Evolutionary conservation across 257 asterid species (phyloP).

Genomic region (Schizonepeta tenuifolia): DNA sequence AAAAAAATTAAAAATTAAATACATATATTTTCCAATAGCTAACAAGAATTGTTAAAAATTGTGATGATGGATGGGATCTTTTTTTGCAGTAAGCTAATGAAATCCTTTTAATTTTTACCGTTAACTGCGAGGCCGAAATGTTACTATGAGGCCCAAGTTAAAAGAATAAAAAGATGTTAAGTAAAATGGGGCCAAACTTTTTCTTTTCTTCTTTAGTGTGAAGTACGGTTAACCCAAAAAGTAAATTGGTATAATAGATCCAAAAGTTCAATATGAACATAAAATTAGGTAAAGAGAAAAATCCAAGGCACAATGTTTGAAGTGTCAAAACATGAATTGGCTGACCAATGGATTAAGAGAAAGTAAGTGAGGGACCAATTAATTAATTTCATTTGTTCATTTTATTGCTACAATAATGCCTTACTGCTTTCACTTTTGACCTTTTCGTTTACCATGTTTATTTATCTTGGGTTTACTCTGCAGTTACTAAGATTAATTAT

Average conservation of each 20-base stretch:
- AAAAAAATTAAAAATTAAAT: no score
- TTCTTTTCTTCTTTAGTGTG: not conserved
- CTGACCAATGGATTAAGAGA: conserved; percentile 1
- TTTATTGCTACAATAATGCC: not conserved
- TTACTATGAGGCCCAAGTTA: not conserved
- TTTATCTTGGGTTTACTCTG: not conserved
- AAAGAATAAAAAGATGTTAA: not conserved
- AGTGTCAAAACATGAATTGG: conserved; percentile 35
- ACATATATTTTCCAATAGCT: no score
- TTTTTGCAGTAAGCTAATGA: no score
- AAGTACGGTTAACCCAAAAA: not conserved
- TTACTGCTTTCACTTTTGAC: not conserved
- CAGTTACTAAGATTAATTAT: not conserved
- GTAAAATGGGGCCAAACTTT: not conserved
- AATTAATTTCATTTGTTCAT: not conserved
- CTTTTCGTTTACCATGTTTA: not conserved
- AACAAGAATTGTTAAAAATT: no score
- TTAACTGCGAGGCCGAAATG: not conserved
- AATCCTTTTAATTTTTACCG: no score
- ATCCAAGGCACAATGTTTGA: conserved; percentile 28
- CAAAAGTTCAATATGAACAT: conserved; percentile 37
- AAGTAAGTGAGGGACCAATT: conserved; percentile 22
- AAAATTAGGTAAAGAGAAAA: conserved; percentile 30
- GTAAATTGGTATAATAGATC: not conserved
- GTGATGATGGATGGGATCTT: not conserved